Percentiles rank a stretch among this genome's conserved stretches.
phyloP scores from a whole-genome alignment of 75 land plant genomes.

The Chamaecyparis obtusa region DNA sequence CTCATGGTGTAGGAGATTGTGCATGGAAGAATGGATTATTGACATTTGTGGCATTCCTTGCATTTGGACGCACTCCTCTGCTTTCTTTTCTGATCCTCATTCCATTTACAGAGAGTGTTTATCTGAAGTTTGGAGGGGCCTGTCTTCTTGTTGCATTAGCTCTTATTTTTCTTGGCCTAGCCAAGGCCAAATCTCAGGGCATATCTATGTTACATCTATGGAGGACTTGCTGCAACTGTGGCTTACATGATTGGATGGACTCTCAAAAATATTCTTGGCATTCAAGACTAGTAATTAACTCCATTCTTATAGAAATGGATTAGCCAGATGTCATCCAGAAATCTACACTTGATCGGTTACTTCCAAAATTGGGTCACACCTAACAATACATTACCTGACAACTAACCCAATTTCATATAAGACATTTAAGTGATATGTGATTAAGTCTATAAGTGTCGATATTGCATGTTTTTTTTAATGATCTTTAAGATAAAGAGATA shows the following conservation, averaged over 20 bases:
- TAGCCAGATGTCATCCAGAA: too few relatives aligned
- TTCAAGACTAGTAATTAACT: conserved; percentile 14
- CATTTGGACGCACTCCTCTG: conserved; percentile 56
- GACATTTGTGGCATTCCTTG: conserved; percentile 48
- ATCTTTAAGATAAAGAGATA: too few relatives aligned
- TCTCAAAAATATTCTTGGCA: conserved; percentile 40
- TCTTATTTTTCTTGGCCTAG: conserved; percentile 51
- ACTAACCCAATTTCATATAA: too few relatives aligned
- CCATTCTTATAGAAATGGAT: too few relatives aligned
- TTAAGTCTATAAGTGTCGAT: too few relatives aligned
- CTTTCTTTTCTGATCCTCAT: conserved; percentile 57
- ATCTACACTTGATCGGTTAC: too few relatives aligned
- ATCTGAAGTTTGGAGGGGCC: conserved; percentile 50
- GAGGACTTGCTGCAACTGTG: conserved; percentile 52
- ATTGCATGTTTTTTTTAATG: too few relatives aligned
- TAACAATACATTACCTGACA: too few relatives aligned
- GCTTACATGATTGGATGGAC: conserved; percentile 53
- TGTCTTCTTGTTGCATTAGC: conserved; percentile 46
- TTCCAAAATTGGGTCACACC: too few relatives aligned
- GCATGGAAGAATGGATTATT: conserved; percentile 60
- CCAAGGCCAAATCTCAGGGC: conserved; percentile 59
- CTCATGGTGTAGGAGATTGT: conserved; percentile 44
- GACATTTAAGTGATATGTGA: too few relatives aligned
- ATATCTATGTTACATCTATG: conserved; percentile 40
- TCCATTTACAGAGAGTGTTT: conserved; percentile 42